Percentiles rank a stretch among this genome's conserved stretches.
phyloP scores from a whole-genome alignment of 495 filamentous ascomycete genomes.

The Recurvomyces mirabilis region DNA sequence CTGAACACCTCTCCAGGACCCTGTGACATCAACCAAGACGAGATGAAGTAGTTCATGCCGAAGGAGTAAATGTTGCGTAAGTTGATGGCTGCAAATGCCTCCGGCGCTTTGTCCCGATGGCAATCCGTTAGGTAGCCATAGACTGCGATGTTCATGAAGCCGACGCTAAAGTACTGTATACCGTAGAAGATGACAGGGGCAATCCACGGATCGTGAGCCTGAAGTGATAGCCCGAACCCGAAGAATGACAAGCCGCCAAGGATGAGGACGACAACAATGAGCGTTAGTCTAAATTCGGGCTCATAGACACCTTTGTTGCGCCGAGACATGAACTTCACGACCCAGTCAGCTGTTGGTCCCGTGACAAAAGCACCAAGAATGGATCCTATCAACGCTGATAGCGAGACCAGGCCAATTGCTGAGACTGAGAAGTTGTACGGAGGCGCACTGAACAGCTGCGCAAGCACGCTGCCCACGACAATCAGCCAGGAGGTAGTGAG shows the following conservation, averaged over 20 bases:
- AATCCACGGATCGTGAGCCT: conserved; percentile 42
- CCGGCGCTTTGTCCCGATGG: conserved; percentile 40
- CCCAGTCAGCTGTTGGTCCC: conserved; percentile 42
- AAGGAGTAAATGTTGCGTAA: conserved; percentile 42
- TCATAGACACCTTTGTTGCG: conserved; percentile 43
- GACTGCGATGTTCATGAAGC: conserved; percentile 40
- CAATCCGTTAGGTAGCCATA: conserved; percentile 45
- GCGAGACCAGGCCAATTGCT: conserved; percentile 38
- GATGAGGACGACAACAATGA: conserved; percentile 36
- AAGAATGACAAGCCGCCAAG: conserved; percentile 44
- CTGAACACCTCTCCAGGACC: conserved; percentile 40
- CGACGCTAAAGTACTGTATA: conserved; percentile 41
- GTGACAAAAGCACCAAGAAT: conserved; percentile 38
- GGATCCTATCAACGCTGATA: conserved; percentile 40
- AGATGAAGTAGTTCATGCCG: conserved; percentile 43
- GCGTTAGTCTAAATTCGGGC: conserved; percentile 43
- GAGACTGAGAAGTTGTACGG: conserved; percentile 45
- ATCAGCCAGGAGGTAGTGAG: conserved; percentile 42
- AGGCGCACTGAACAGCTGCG: conserved; percentile 36
- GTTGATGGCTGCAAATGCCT: conserved; percentile 47
- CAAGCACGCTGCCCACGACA: conserved; percentile 41
- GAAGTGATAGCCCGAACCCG: conserved; percentile 46
- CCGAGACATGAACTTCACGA: conserved; percentile 35
- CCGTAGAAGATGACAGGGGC: conserved; percentile 44
- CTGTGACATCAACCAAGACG: conserved; percentile 37